phyloP scores from a whole-genome alignment of 2,329 filamentous ascomycete species.

The Elsinoe arachidis region DNA sequence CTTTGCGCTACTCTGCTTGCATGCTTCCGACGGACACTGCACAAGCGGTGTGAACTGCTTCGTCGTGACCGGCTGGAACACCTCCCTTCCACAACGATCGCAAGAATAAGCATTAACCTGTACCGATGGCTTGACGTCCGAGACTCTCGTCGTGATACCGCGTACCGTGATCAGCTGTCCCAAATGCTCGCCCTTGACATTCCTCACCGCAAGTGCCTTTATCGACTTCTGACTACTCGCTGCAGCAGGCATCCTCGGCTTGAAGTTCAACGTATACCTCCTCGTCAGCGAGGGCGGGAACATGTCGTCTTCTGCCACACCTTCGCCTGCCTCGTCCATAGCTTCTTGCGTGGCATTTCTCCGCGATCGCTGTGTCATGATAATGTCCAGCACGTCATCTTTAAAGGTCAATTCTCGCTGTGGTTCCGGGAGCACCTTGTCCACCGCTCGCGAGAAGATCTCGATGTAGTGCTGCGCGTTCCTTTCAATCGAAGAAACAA shows the following conservation, averaged over 20 bases:
- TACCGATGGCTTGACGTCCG: conserved; percentile 95
- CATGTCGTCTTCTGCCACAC: conserved; percentile 59
- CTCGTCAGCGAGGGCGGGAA: conserved; percentile 90
- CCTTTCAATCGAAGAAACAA: conserved; percentile 75
- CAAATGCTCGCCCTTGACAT: conserved; percentile 86
- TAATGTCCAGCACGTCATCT: conserved; percentile 91
- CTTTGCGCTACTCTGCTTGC: conserved; percentile 80
- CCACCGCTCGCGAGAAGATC: conserved; percentile 77
- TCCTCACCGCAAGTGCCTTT: conserved; percentile 76
- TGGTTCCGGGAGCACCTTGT: conserved; percentile 73
- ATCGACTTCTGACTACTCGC: conserved; percentile 48
- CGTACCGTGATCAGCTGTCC: conserved; percentile 89
- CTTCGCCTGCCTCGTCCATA: conserved; percentile 48
- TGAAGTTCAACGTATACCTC: conserved; percentile 93
- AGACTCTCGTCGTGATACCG: conserved; percentile 89
- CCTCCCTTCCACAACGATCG: conserved; percentile 90
- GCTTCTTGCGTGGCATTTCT: conserved; percentile 62
- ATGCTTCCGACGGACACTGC: conserved; percentile 83
- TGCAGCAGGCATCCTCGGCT: conserved; percentile 67
- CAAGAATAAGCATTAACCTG: conserved; percentile 97
- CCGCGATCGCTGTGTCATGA: conserved; percentile 83
- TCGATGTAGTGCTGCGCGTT: conserved; percentile 97
- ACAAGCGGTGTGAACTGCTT: conserved; percentile 84
- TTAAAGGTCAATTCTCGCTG: conserved; percentile 83
- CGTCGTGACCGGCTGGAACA: conserved; percentile 89